Conservation (phyloP, 1,284 basidiomycete genomes). For the Fomitiporia mediterranea region DNA sequence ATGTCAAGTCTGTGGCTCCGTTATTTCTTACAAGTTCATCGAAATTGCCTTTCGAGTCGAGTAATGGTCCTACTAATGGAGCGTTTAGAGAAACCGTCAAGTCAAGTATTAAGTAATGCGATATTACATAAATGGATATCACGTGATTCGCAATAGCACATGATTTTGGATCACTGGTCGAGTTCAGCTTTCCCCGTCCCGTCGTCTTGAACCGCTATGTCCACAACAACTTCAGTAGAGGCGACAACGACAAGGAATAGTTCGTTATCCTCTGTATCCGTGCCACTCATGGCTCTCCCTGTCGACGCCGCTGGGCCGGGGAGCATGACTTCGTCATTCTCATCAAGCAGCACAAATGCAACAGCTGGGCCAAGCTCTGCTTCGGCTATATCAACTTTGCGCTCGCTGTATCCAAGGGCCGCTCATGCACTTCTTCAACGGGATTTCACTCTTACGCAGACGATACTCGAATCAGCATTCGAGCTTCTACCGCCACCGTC, state of each 20-base stretch:
- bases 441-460: conserved; percentile 57
- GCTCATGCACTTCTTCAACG: conserved; percentile 71
- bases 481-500: conserved; percentile 49
- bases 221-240: conserved; percentile 7
- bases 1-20: too few species aligned
- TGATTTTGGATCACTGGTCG: neutral
- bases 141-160: neutral
- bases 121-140: neutral
- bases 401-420: conserved; percentile 68
- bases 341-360: conserved; percentile 7
- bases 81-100: neutral
- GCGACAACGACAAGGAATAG: conserved; percentile 1
- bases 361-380: conserved; percentile 21
- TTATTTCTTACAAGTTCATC: too few species aligned
- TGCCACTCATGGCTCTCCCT: conserved; percentile 1
- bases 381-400: conserved; percentile 42
- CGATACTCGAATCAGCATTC: conserved; percentile 66
- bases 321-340: neutral
- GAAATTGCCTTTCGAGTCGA: too few species aligned
- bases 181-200: neutral
- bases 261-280: neutral
- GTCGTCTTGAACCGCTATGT: conserved; percentile 8
- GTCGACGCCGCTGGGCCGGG: neutral
- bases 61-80: neutral
- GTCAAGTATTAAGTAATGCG: neutral